Evolutionary conservation across 2,329 filamentous ascomycete genomes (phyloP), one percentile per base, ranked within the genome.

Genomic region (Cladophialophora carrionii): DNA sequence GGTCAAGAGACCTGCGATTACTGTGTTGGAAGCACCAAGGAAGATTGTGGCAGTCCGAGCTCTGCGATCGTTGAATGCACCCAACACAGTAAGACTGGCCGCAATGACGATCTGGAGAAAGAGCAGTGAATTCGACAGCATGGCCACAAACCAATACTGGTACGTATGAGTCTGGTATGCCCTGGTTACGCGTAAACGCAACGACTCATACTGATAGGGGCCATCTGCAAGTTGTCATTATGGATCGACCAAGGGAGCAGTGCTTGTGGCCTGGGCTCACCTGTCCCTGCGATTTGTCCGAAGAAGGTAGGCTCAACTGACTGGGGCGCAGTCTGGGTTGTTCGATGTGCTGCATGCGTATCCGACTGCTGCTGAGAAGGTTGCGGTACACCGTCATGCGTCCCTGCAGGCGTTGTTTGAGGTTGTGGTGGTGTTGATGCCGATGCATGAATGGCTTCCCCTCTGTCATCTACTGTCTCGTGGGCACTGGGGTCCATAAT

Each of bases 131-230:
- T 67, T 67, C 14, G 65, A 61, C 2, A 41, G 41, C 14, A 37
- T 6, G 1, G 61, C 65, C 20, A 67, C 65, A 22, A 67, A 67
- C 65, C 65, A 67, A 24, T 67, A 67, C 48, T 67, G 65, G 29
- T 48, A 54, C 6, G 65, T 64, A 31, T 67, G 65, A 17, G 12
- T 29, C 20, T 58, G n/a, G 48, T 67, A 63, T 4, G 65, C 57
- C 14, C 46, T 43, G 14, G 53, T 62, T 31, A 65, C 52, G 31
- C 63, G 63, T 26, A 52, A 57, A n/a, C 58, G 57, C 32, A 65
- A 49, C 24, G 58, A 32, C 32, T 7, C 55, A 14, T 65, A 65
- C 2, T 43, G 52, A 17, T 54, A 22, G 26, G 48, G 22, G 17
- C 58, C 63, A 62, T 65, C 63, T 65, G 12, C 7, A 14, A 29